Conservation (phyloP, 164 flowering plant species). For the Vitis rotundifolia region DNA sequence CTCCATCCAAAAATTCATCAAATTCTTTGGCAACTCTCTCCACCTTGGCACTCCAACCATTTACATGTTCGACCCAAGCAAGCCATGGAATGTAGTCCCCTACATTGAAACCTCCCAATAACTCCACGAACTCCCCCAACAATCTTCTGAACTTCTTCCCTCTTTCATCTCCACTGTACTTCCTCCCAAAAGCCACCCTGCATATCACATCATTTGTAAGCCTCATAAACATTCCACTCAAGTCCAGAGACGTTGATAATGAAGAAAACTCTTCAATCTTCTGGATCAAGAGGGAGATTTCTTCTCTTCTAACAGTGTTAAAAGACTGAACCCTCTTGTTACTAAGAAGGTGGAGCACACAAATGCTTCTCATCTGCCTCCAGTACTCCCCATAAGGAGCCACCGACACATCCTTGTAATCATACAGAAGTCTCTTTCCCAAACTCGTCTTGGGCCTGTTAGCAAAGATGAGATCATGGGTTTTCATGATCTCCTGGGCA, state of each 20-base stretch:
- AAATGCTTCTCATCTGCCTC: constrained; percentile 26
- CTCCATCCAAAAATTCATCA: constrained; percentile 15
- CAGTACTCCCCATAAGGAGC: constrained; percentile 31
- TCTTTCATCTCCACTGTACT: constrained; percentile 14
- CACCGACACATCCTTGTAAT: constrained; percentile 12
- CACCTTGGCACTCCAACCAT: constrained; percentile 12
- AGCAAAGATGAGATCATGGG: constrained; percentile 32
- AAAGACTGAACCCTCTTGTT: constrained; percentile 28
- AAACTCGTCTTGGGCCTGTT: constrained; percentile 9
- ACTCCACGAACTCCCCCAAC: constrained; percentile 4
- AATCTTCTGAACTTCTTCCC: constrained; percentile 12
- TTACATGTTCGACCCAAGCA: constrained; percentile 10
- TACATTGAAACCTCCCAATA: constrained; percentile 6
- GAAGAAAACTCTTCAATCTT: constrained; percentile 6
- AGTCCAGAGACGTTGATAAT: constrained; percentile 1
- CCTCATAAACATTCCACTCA: constrained; percentile 15
- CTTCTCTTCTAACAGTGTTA: constrained; percentile 22
- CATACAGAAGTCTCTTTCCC: constrained; percentile 9
- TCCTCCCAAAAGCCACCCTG: constrained; percentile 27
- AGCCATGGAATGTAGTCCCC: constrained; percentile 27
- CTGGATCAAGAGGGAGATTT: constrained; percentile 6
- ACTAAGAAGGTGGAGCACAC: constrained; percentile 27
- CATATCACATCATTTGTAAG: constrained; percentile 19
- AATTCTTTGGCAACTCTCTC: constrained; percentile 7
- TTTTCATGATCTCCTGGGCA: constrained; percentile 39